phyloP scores from a whole-genome alignment of 2,329 filamentous ascomycete species.

The Pseudogymnoascus sp. region DNA sequence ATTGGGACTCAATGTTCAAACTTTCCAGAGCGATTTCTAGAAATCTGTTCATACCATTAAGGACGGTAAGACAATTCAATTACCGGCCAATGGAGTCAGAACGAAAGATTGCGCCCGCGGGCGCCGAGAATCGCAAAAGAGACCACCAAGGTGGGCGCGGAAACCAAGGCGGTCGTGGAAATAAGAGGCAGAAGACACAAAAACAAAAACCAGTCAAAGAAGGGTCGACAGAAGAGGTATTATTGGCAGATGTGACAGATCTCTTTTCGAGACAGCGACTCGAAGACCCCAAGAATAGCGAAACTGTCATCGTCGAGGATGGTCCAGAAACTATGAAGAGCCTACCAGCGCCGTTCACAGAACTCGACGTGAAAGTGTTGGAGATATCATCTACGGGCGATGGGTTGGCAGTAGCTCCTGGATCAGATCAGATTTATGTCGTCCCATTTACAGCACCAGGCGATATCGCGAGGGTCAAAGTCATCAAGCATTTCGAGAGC shows the following conservation, averaged over 20 bases:
- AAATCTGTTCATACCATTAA: not conserved
- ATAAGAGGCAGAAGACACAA: constrained; percentile 46
- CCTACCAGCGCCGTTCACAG: constrained; percentile 59
- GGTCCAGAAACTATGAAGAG: constrained; percentile 14
- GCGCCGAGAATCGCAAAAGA: constrained; percentile 6
- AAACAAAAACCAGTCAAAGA: constrained; percentile 46
- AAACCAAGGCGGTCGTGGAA: constrained; percentile 23
- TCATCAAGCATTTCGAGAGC: constrained; percentile 60
- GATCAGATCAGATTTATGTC: constrained; percentile 62
- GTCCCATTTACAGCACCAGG: constrained; percentile 85
- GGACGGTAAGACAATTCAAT: not conserved
- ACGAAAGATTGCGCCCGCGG: not conserved
- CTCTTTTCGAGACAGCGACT: constrained; percentile 36
- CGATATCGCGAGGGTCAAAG: constrained; percentile 69
- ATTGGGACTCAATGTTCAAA: not conserved
- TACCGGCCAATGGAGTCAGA: constrained; percentile 2
- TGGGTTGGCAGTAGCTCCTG: constrained; percentile 67
- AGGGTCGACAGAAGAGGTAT: constrained; percentile 58
- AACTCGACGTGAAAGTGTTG: constrained; percentile 74
- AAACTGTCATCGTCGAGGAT: constrained; percentile 19
- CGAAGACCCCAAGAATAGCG: constrained; percentile 25
- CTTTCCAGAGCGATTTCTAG: not conserved
- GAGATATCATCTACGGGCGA: constrained; percentile 88
- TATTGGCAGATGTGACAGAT: constrained; percentile 53
- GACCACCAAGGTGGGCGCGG: not conserved